Base-by-base conservation (phyloP, 192 early-diverging fungal genomes). In the Coemansia sp. region DNA sequence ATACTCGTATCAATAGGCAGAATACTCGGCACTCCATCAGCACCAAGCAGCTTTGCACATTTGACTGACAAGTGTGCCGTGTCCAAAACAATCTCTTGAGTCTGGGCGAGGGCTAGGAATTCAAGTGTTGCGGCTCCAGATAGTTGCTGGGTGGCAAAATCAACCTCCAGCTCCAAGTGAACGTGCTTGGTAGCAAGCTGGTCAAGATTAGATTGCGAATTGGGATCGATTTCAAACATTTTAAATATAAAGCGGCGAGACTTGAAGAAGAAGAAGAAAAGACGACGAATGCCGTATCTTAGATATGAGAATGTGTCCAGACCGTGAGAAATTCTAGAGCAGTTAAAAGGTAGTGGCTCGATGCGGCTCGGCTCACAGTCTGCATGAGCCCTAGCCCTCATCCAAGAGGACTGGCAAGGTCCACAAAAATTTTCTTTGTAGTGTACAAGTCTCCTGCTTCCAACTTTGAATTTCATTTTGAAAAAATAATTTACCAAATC, bases 161-260 rank as follows among this genome's bases (percentile, higher is more conserved):
- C 90, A 46, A 91, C 89, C 1, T 79, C 78, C 37, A 94, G 86
- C 73, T 87, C 74, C 66, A 98, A 85, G 69, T 93, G 89, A 34
- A 93, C 74, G 73, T 95, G 92, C 56, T 63, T 85, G n/a, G 91
- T 90, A 56, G 84, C 76, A 37, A 94, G 79, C 61, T 92, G 84
- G 73, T 86, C 74, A 29, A 91, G 86, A 84, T 96, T 96, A 11
- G 94, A 89, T 45, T 88, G 90, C 51, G 91, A 92, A 76, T 88
- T 95, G 39, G 93, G 94, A 77, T 98, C 96, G 69, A 84, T 57
- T 66, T 75, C 72, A 40, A 75, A 75, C 74, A 85, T 72, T 40
- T 59, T 29, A 4, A 19, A 50, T 27, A 60, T 41, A 14, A 41
- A 48, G 16, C 10, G 36, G n/a, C 2, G 44, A 35, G 45, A 41